Percentiles rank a stretch among this genome's conserved stretches.
Conservation (phyloP, 495 filamentous ascomycete genomes). For the Penicillium argentinense region DNA sequence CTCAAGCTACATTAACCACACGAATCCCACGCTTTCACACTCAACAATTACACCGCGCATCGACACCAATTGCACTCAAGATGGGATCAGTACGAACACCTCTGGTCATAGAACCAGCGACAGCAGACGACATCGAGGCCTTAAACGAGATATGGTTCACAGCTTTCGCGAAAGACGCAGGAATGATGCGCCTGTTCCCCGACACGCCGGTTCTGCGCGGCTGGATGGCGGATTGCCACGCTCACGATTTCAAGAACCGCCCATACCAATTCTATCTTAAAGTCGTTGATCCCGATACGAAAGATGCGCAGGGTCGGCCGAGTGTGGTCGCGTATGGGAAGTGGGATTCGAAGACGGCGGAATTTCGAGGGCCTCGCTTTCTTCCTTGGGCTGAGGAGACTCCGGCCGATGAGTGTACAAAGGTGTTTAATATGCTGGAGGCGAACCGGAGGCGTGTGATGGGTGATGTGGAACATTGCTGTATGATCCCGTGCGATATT, state of each 20-base stretch:
- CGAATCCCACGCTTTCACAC: background rate
- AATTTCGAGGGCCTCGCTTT: conserved; percentile 27
- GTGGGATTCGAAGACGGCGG: conserved; percentile 23
- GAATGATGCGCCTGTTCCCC: conserved; percentile 18
- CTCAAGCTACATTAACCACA: background rate
- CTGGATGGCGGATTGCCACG: conserved; percentile 24
- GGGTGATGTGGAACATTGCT: conserved; percentile 28
- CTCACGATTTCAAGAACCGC: conserved; percentile 20
- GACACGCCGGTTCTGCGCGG: conserved; percentile 25
- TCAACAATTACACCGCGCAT: background rate
- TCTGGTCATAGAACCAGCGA: conserved; percentile 17
- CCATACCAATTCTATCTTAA: conserved; percentile 29
- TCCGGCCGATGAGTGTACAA: conserved; percentile 10
- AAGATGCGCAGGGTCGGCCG: conserved; percentile 14
- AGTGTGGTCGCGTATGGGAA: conserved; percentile 28
- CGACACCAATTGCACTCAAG: background rate
- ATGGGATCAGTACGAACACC: background rate
- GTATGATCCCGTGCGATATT: too few species aligned
- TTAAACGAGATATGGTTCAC: conserved; percentile 26
- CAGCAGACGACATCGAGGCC: conserved; percentile 24
- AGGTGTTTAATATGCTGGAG: conserved; percentile 18
- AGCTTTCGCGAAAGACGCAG: conserved; percentile 22
- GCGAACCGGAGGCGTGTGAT: conserved; percentile 19
- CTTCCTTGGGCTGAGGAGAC: conserved; percentile 26
- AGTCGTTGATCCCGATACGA: conserved; percentile 19